These are phyloP conservation scores for Tolypocladium inflatum DNA, from an alignment of 2,329 filamentous ascomycete species.

Conservation along the genomic window DNA sequence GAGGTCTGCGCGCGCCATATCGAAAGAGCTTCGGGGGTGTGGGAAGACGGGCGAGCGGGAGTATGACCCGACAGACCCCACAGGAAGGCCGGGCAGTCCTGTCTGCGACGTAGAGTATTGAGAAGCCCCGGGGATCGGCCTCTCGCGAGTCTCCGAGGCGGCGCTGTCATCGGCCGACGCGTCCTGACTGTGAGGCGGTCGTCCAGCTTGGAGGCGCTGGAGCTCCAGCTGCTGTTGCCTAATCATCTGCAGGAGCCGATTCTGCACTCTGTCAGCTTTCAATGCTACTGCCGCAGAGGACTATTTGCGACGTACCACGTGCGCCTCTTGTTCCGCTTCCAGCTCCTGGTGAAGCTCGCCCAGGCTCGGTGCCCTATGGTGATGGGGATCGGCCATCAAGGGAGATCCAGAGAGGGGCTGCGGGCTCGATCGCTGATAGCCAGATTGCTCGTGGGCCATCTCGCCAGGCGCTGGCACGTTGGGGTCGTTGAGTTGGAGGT, in stretches of 20 bases:
- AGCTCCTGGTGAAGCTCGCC: conserved; percentile 72
- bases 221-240: conserved; percentile 65
- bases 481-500: conserved; percentile 65
- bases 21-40: conserved; percentile 48
- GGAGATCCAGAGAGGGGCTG: conserved; percentile 39
- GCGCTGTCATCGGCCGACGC: conserved; percentile 42
- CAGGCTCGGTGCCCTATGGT: conserved; percentile 59
- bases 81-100: conserved; percentile 14
- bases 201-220: conserved; percentile 43
- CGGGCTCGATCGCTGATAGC: conserved; percentile 26
- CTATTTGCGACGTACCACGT: conserved; percentile 47
- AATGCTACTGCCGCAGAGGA: too few relatives aligned
- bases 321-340: conserved; percentile 69
- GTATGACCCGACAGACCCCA: conserved; percentile 28
- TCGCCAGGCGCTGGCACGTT: conserved; percentile 58
- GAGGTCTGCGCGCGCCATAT: conserved; percentile 45
- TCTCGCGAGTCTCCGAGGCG: conserved; percentile 31
- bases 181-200: conserved; percentile 22
- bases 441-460: conserved; percentile 41
- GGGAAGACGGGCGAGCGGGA: conserved; percentile 41
- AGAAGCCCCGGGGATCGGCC: conserved; percentile 26
- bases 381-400: conserved; percentile 44
- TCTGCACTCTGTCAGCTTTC: conserved; percentile 32
- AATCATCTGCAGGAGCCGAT: conserved; percentile 69
- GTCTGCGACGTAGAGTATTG: conserved; percentile 24